Conservation (phyloP, 1,139 yeast genomes). For the Pichia terricola region DNA sequence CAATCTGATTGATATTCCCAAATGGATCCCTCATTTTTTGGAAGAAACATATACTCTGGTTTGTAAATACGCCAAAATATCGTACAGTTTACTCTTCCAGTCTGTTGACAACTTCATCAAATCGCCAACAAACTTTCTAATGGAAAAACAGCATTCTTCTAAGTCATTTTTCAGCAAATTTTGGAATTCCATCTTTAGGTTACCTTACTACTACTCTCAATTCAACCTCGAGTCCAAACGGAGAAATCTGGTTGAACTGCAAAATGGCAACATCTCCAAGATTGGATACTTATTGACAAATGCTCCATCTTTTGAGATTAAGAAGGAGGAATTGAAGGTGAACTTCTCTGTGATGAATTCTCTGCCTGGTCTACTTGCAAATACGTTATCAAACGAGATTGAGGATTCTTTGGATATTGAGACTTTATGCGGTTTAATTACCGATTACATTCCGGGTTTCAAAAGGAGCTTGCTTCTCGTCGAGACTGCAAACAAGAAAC, state of each 20-base stretch:
- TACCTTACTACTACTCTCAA: slow-evolving; percentile 28
- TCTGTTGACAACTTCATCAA: slow-evolving; percentile 11
- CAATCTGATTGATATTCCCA: slow-evolving; percentile 13
- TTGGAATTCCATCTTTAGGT: slow-evolving; percentile 23
- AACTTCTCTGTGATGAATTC: neutral
- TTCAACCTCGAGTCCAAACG: slow-evolving; percentile 24
- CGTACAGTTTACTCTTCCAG: slow-evolving; percentile 4
- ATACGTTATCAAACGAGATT: neutral
- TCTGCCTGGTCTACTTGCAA: neutral
- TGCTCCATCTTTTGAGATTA: slow-evolving; percentile 21
- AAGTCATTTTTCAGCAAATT: slow-evolving; percentile 14
- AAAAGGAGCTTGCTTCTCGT: neutral
- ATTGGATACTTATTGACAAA: slow-evolving; percentile 29
- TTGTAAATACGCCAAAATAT: neutral
- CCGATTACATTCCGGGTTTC: slow-evolving; percentile 8
- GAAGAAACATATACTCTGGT: neutral
- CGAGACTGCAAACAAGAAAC: slow-evolving; percentile 28
- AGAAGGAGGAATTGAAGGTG: neutral
- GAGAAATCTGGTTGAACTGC: slow-evolving; percentile 16
- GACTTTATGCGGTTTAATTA: neutral
- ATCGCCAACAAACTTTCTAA: slow-evolving; percentile 19
- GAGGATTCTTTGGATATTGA: neutral
- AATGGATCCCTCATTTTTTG: slow-evolving; percentile 18
- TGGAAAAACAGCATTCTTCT: slow-evolving; percentile 14
- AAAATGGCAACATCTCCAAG: slow-evolving; percentile 24